Base-by-base conservation (phyloP, 2,329 filamentous ascomycete species). In the Nectriaceae sp. region DNA sequence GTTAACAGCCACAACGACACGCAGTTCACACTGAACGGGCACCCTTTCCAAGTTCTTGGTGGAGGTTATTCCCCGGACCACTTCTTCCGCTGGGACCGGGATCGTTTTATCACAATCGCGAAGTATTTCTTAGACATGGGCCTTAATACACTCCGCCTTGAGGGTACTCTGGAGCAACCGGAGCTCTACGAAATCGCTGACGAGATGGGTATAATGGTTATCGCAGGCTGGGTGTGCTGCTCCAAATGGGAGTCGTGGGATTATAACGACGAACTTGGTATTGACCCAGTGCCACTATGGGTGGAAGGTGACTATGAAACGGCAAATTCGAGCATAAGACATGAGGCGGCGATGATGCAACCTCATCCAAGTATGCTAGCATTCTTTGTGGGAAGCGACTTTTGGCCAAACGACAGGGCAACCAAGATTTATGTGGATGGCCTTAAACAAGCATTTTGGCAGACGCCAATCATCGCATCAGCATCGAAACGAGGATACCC, bases 211-310 rank as follows among this genome's bases (percentile, higher is more conserved):
- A 57, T 86, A 29, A 84, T 87, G 80, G 64, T 86, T 0, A 68
- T 87, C 31, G 70, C 81, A 0, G 83, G 83, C 0, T 87, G 82
- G 82, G 82, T 85, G 51, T 87, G 83, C 63, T 87, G 83, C 61
- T 79, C 85, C 55, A 86, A 86, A 60, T 87, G 83, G 83, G 83
- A 87, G 58, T 78, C 76, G 0, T 87, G 82, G 82, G 63, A 58
- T 41, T 84, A 85, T 62, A 85, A 85, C 55, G 62, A 77, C 11
- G 77, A 86, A 40, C 54, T 77, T 5, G 51, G 66, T 6, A 56
- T 72, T 20, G 64, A 71, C 40, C 65, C 69, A 0, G 56, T 65
- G 3, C 59, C 64, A 0, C 36, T 64, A 5, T 86, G 82, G 80
- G 66, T 62, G 1, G 72, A 78, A 0, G 55, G 63, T 2, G 83